Evolutionary conservation across 2,329 filamentous ascomycete species (phyloP), one percentile per base, ranked within the genome.

Genomic region (Hypoxylon sp.): DNA sequence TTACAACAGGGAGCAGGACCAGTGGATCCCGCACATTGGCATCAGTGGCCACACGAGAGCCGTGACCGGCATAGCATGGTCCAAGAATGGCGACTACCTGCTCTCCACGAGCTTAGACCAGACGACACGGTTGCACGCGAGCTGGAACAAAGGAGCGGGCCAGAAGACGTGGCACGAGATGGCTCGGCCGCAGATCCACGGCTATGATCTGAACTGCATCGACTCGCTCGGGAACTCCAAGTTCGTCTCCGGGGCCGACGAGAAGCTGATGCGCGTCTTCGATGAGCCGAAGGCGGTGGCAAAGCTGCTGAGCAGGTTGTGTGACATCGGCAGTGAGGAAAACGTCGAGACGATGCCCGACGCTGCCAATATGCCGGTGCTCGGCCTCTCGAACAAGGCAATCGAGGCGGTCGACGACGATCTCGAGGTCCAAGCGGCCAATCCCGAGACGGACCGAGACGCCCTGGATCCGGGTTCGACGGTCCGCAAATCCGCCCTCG

Each of bases 191-290:
- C 96, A 99, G 79, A 99, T 99, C 71, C 96, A 99, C 78, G 96
- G 96, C 39, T 99, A 99, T 79, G 95, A 99, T 79, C 86, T 99
- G 60, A 99, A 98, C 83, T 98, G 96, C 79, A 90, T 98, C 70
- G 92, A 94, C 75, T 87, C 90, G 0, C 84, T 98, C 4, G 90
- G 89, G 6, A 80, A 87, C 6, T 86, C 88, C 6, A 91, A 91
- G 73, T 99, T 99, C 77, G 91, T 98, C 21, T 97, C 94, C 2
- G 96, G 96, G 6, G 96, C 96, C 2, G 96, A 99, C 72, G 96
- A 99, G 83, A 99, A 99, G 81, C 88, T 99, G n/a, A 88, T 99
- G 79, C 91, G 96, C 24, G 95, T 99, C 1, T 99, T 99, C 80
- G 91, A 92, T 75, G 91, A 97, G 80, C 96, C 96, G 5, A 92